Evolutionary conservation across 2,329 filamentous ascomycete species (phyloP), one percentile per base, ranked within the genome.

Genomic region (Xylariales sp.): DNA sequence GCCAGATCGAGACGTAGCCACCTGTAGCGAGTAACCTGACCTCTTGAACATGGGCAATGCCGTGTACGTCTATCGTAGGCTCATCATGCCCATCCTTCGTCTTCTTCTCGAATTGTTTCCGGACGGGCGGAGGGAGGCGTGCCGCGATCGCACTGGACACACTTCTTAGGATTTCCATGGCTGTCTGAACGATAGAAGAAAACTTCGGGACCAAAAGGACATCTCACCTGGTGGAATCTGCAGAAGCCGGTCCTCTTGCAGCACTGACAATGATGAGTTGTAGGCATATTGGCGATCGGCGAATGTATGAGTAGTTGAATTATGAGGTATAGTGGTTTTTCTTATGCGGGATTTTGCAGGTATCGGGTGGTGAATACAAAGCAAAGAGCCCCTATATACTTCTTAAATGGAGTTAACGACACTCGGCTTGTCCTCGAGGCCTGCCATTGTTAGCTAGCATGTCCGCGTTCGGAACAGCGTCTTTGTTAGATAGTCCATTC

Each of bases 1-100:
- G 53, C 52, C 45, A 67, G 36, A 67, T n/a, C 8, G 64, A 57
- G 36, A 63, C 63, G 16, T 46, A 67, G 18, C 36, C 53, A 2
- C 64, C 64, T 0, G n/a, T 28, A 16, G 64, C 58, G 1, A 67
- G 28, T 7, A 53, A 7, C 7, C 10, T 62, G 43, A 28, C 50
- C 0, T 50, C 36, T 46, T 46, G 41, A 23, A 56, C 63, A 45
- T 28, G 7, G n/a, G 49, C 7, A 48, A 65, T 61, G 1, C 45
- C n/a, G 1, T 2, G 5, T 1, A 62, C 5, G 34, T 45, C 23
- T 34, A 56, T 32, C 1, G 3, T 5, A 7, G 41, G 34, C 9
- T n/a, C 30, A 5, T 1, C 16, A 1, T 54, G 7, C 46, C 30
- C 46, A 1, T 23, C 23, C 23, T 10, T 41, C n/a, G 39, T 9